These are phyloP conservation scores for Ilex asprella DNA, from an alignment of 257 asterid genomes.

Conservation along the genomic window DNA sequence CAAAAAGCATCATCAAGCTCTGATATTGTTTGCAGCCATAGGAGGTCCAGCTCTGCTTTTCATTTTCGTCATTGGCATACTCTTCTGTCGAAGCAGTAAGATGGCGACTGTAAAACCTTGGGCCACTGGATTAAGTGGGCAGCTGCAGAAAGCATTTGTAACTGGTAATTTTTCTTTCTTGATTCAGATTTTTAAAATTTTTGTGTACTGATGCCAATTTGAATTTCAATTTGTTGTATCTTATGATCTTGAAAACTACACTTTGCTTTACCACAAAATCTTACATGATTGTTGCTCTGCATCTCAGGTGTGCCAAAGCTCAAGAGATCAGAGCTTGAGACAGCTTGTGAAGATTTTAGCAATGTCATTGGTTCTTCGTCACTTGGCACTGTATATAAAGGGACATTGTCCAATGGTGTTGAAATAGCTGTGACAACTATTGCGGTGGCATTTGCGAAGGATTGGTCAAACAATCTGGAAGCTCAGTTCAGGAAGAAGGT, in stretches of 20 bases:
- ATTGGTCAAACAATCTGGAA: constrained; percentile 69
- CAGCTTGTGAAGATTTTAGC: constrained; percentile 93
- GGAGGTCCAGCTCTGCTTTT: constrained; percentile 54
- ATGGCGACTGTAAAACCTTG: constrained; percentile 84
- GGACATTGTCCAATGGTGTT: constrained; percentile 83
- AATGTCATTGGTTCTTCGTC: constrained; percentile 71
- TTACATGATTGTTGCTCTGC: constrained; percentile 6
- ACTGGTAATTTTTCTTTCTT: constrained; percentile 42
- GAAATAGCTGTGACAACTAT: constrained; percentile 79
- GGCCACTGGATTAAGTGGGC: constrained; percentile 93
- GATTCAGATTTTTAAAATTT: background rate
- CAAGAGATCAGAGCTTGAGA: constrained; percentile 67
- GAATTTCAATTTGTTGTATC: background rate
- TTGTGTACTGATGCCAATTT: background rate
- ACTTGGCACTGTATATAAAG: constrained; percentile 62
- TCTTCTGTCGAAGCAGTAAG: constrained; percentile 38
- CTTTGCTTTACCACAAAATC: background rate
- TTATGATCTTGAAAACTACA: background rate
- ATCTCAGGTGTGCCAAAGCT: constrained; percentile 77
- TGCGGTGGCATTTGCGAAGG: constrained; percentile 48
- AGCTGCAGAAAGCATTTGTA: constrained; percentile 79
- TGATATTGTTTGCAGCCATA: constrained; percentile 35
- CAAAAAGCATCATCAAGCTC: constrained; percentile 7
- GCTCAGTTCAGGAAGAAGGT: constrained; percentile 79
- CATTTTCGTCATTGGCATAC: constrained; percentile 20